Base-by-base conservation (phyloP, 2,329 filamentous ascomycete genomes). In the Talaromyces sp. region DNA sequence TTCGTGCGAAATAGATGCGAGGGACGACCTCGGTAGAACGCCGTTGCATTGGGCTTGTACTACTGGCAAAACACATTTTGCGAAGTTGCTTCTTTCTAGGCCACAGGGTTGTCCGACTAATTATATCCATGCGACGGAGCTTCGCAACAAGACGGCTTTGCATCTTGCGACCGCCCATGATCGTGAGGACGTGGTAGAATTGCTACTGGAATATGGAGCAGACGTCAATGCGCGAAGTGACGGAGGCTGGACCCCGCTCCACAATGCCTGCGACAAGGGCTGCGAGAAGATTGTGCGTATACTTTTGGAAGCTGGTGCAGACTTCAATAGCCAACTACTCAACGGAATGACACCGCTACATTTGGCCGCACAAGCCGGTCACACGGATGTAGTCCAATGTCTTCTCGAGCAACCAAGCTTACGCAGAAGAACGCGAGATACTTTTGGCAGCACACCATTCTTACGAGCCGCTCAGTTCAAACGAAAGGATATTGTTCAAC, bases 41-140 rank as follows among this genome's bases (percentile, higher is more conserved):
- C 82, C 85, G 2, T 72, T 87, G 48, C 80, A 87, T 66, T 87
- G 85, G 84, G 84, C 85, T 1, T 85, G 83, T 41, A 84, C 82
- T 27, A 85, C 84, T 52, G 83, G 83, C 19, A 85, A 86, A 69
- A 74, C 80, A 59, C 77, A 78, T 37, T 75, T 87, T 11, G 82
- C 81, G 19, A 78, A 81, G 63, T 75, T 81, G 68, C 74, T 87
- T 33, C 74, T 85, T 5, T 74, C 70, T 16, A 68, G 74, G 65
- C 65, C 71, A 27, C 56, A 74, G 74, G 67, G 76, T 66, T 65
- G 64, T 22, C 69, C 70, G 1, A 68, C 68, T 9, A 82, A 78
- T 1, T 70, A 82, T 65, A 74, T 84, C 14, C 70, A 78, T 47
- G 80, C 79, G 0, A 72, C 74, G 16, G 83, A 84, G 56, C 65